Percentiles rank a stretch among this genome's conserved stretches.
Evolutionary conservation across 2,329 filamentous ascomycete species (phyloP).

Genomic region (Hypomyces rosellus): DNA sequence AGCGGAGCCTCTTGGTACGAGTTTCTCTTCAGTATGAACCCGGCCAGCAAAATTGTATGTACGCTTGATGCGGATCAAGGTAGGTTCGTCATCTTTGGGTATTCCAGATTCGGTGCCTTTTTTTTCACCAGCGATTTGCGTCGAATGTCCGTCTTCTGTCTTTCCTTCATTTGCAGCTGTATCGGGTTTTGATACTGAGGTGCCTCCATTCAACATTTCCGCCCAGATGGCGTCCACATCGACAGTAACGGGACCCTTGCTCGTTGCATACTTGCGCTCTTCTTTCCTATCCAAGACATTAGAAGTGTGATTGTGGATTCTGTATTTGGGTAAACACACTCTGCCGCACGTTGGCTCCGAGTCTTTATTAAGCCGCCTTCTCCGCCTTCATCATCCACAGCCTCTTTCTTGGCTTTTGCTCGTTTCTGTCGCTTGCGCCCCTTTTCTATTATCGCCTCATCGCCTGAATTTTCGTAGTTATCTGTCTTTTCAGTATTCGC

Average conservation of each 20-base stretch:
- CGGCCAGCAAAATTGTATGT: constrained; percentile 71
- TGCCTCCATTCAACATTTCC: constrained; percentile 49
- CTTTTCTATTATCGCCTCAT: constrained; percentile 61
- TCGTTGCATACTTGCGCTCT: constrained; percentile 47
- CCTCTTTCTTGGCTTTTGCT: constrained; percentile 33
- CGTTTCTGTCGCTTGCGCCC: constrained; percentile 48
- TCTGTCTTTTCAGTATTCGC: constrained; percentile 32
- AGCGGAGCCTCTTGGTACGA: constrained; percentile 58
- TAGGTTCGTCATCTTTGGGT: constrained; percentile 21
- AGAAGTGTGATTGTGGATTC: background rate
- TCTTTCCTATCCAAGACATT: constrained; percentile 40
- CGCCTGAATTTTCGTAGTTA: constrained; percentile 63
- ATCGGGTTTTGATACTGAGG: constrained; percentile 9
- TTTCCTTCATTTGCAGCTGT: constrained; percentile 2
- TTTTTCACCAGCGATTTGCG: background rate
- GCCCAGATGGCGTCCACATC: constrained; percentile 68
- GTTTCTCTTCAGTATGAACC: constrained; percentile 64
- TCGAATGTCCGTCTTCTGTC: constrained; percentile 2
- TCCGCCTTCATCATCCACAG: constrained; percentile 46
- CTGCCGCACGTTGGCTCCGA: constrained; percentile 59
- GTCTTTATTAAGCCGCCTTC: constrained; percentile 66
- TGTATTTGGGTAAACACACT: constrained; percentile 38
- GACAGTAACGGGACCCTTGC: constrained; percentile 56
- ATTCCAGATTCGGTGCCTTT: background rate
- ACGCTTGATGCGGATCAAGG: constrained; percentile 59